Evolutionary conservation across 2,329 filamentous ascomycete genomes (phyloP), one percentile per base, ranked within the genome.

Genomic region (Aspergillus hiratsukae): DNA sequence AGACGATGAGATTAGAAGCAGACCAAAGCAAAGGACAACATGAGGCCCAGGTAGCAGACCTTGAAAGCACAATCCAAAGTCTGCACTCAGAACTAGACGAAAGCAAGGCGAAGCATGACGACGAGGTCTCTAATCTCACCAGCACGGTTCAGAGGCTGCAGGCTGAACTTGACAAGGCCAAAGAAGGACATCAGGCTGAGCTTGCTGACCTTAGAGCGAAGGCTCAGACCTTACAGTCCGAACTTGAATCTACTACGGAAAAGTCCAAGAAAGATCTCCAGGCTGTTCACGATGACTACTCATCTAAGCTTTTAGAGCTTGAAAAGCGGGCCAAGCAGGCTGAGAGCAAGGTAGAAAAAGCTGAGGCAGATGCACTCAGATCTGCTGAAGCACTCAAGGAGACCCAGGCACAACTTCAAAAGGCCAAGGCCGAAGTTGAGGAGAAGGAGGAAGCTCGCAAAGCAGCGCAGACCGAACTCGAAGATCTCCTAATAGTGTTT

Each of bases 401-500:
- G 1, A 52, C 61, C 3, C 66, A 66, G 53, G 59, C 64, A 27
- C 67, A 68, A 25, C 60, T 74, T 25, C 64, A 69, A 35, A 72
- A 70, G 61, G 64, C 63, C n/a, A 64, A 72, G 29, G 57, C 59
- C 2, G 69, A 73, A 45, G 64, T 59, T 8, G 66, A 67, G 61
- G 75, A 81, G 61, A 86, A 83, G 59, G 83, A 86, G 62, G 81
- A 84, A 58, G 85, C 87, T 56, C 85, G 83, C 54, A 80, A 84
- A 58, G 75, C 81, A 1, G 81, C 82, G 4, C 89, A 93, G 69
- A 80, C 83, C 2, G 90, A 94, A 71, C 78, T 93, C 48, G 90
- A 94, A 63, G 90, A 94, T 70, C 78, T 93, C 53, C 76, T 94
- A 37, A 88, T 93, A 76, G 87, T 94, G 4, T 90, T 92, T 72